Evolutionary conservation across 1,284 basidiomycete genomes (phyloP), one percentile per base, ranked within the genome.

Genomic region (Cutaneotrichosporon cavernicola): DNA sequence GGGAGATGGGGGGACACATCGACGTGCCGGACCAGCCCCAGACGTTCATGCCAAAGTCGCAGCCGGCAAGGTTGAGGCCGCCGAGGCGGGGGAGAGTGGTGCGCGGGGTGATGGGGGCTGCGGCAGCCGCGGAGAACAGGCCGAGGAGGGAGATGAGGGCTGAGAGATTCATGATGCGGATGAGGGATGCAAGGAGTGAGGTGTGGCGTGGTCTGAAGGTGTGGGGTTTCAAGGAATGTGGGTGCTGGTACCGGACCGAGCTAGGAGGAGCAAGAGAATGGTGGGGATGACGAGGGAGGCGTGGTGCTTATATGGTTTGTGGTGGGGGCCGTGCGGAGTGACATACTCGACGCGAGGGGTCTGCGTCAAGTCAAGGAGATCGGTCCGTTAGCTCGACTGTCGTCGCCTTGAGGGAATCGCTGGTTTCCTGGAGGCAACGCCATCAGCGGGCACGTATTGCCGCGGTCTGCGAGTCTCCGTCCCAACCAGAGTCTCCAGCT

Each of bases 1-100:
- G 86, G 10, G 83, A 83, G 13, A 77, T 76, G 57, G 83, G 83
- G 58, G 77, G 66, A 76, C 84, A 84, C 60, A 72, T 69, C 58
- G 59, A 60, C 53, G 62, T 63, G 62, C 70, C 69, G 14, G 69
- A 60, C 26, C 49, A 56, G 31, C 74, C 74, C 52, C 71, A 65
- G 61, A 69, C 70, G 56, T 61, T 64, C 61, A 72, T 72, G 46
- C 73, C 75, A 62, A 74, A 76, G 53, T 76, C 75, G 65, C 71
- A 75, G 50, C 75, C 75, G 59, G 75, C 73, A 26, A 76, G 64
- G 62, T 76, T 76, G 64, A 76, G 64, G 60, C 75, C 75, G 26
- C 75, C 75, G 31, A 76, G 58, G 36, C 68, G 61, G 30, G 75
- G 73, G 32, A 73, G 65, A 53, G 69, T 73, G 51, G 57, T 56